Evolutionary conservation across 495 filamentous ascomycete genomes (phyloP), one percentile per base, ranked within the genome.

Genomic region (Aspergillus saccharolyticus): DNA sequence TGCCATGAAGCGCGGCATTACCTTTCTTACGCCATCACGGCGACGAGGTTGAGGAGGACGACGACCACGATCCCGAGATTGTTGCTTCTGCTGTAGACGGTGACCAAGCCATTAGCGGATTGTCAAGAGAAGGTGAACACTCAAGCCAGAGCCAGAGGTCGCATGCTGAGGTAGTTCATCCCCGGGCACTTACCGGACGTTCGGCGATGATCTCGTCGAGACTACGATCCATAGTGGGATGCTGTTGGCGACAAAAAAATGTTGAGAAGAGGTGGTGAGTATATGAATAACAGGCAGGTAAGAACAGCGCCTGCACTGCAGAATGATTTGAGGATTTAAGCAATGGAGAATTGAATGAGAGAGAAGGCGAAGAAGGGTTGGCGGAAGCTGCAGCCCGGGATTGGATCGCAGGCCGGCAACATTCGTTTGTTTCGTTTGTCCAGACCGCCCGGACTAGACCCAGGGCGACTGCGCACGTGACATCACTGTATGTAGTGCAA

Each of bases 151-250:
- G 42, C 16, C 42, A 16, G 30, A 50, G 22, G n/a, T 12, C 22
- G 24, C 22, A 30, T 50, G 16, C 22, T 28, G 14, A 24, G 4
- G 6, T 6, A 30, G 24, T 24, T 50, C 10, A 17, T 50, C 33
- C 10, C 22, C 12, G 42, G 47, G 53, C 42, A 44, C 81, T 67
- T 87, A 90, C 88, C 76, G 86, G 82, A 64, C 87, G 87, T 66
- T 91, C 90, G 57, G 83, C 83, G 61, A 94, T 89, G 64, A 90
- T 89, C 70, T 94, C 89, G 70, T 93, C 89, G 47, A 94, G 80
- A 67, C 85, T 87, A 68, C 87, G 87, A 73, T 94, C 89, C 83
- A 94, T 90, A 45, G 62, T 74, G 63, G 46, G 56, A 54, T n/a
- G 59, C n/a, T 25, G 39, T 33, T n/a, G 47, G 21, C 54, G 30